phyloP scores from a whole-genome alignment of 495 filamentous ascomycete species.

The Penicillium goetzii region DNA sequence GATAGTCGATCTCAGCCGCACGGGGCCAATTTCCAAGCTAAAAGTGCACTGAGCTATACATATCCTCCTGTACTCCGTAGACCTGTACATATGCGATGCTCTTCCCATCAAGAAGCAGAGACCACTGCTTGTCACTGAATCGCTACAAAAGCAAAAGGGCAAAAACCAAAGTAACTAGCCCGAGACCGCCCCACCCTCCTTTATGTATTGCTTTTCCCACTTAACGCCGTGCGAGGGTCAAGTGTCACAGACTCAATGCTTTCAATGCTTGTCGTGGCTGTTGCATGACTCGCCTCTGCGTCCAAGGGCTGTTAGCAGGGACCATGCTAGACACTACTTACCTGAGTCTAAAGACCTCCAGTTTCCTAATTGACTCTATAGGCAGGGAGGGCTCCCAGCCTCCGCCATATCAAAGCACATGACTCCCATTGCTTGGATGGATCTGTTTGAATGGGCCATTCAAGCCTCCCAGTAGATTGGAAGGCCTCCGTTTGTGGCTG shows the following conservation, averaged over 20 bases:
- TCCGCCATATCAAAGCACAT: neutral
- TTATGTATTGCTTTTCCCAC: neutral
- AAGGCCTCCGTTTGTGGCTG: conserved; percentile 16
- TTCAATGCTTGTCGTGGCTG: neutral
- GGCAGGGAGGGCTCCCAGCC: neutral
- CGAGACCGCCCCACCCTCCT: neutral
- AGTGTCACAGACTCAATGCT: conserved; percentile 1
- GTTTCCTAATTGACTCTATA: neutral
- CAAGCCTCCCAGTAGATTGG: conserved; percentile 7
- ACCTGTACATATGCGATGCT: neutral
- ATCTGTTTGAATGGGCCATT: neutral
- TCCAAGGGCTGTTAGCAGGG: neutral
- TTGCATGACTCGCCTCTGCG: neutral
- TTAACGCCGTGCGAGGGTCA: neutral
- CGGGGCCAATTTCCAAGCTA: neutral
- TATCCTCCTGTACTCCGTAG: neutral
- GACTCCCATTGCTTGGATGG: neutral
- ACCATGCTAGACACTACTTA: neutral
- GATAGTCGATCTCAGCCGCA: conserved; percentile 10
- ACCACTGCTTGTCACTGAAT: neutral
- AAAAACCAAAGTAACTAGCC: neutral
- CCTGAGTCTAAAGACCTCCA: too few species aligned
- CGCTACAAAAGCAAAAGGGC: neutral
- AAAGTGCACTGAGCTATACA: neutral
- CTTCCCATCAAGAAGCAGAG: neutral